Base-by-base conservation (phyloP, 352 stramenopile genomes). In the Bremia lactucae region DNA sequence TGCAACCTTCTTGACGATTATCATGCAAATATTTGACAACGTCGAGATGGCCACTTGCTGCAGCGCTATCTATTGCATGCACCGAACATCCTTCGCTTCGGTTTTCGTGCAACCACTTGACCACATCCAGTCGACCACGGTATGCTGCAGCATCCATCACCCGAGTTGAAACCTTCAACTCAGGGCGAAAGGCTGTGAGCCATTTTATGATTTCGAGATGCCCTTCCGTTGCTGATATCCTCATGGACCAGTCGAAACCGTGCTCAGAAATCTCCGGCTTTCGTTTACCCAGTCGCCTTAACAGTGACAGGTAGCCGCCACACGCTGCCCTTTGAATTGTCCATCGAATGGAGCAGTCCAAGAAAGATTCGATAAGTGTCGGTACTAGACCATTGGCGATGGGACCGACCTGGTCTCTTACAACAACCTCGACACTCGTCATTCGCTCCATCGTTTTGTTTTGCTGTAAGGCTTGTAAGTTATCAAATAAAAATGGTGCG, bases 101-200 rank as follows among this genome's bases (percentile, higher is more conserved):
- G 36, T 84, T 62, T 25, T 59, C 43, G 29, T 87, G 65, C 1
- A 87, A 57, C 52, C 65, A 87, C 36, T 75, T 44, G 19, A 87
- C 49, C n/a, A 83, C 45, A 0, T 62, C 34, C 4, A 80, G 45
- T 37, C 72, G 69, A 0, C 74, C 74, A 23, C 59, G 56, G 37
- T 77, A 72, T n/a, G 74, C 74, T 9, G 74, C 74, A 21, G 73
- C 72, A 61, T 87, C 74, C 72, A 87, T 84, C 5, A 74, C 62
- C 16, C 48, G 44, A 10, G 60, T 62, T 22, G 66, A 72, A 22
- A 65, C 54, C 19, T 48, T 57, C 22, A 49, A 37, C 4, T 71
- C 31, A 1, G 57, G 54, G 9, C 52, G 28, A 36, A 73, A 69
- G 3, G 40, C 53, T 13, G 44, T 58, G 15, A 78, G 53, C 59